A percentile compares a stretch with the other conserved stretches of the same genome.
Conservation (phyloP, 148 eudicot species). For the Hydrangea macrophylla region DNA sequence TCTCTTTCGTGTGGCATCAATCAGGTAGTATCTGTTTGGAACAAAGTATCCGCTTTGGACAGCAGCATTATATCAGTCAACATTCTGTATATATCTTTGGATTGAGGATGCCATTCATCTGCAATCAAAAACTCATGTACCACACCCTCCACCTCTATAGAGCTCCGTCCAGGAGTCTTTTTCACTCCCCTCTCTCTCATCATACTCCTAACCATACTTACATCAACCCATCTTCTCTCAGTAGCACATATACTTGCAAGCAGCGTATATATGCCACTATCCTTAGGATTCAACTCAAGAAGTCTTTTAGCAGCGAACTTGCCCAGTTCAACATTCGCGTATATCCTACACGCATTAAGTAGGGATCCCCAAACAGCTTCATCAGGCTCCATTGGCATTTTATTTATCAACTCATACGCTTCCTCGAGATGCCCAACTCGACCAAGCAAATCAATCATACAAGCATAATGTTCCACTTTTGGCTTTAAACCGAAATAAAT, state of each 20-base stretch:
- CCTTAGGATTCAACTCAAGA: slow-evolving; percentile 45
- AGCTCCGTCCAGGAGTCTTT: slow-evolving; percentile 72
- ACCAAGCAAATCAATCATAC: slow-evolving; percentile 64
- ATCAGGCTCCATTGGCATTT: slow-evolving; percentile 65
- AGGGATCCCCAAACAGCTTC: slow-evolving; percentile 70
- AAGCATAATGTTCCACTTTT: slow-evolving; percentile 55
- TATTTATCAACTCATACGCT: slow-evolving; percentile 42
- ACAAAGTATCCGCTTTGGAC: slow-evolving; percentile 25
- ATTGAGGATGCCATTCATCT: slow-evolving; percentile 58
- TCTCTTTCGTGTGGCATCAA: no score
- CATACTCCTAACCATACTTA: slow-evolving; percentile 48
- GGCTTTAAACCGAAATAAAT: slow-evolving; percentile 32
- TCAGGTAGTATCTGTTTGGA: not conserved
- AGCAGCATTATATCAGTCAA: slow-evolving; percentile 29
- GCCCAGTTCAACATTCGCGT: slow-evolving; percentile 54
- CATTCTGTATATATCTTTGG: slow-evolving; percentile 40
- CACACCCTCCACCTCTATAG: slow-evolving; percentile 59
- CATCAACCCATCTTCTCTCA: slow-evolving; percentile 57
- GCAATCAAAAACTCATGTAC: slow-evolving; percentile 59
- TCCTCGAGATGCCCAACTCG: slow-evolving; percentile 49
- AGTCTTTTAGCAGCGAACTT: slow-evolving; percentile 52
- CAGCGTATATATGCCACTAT: slow-evolving; percentile 64
- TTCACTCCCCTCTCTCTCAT: slow-evolving; percentile 65
- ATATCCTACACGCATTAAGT: slow-evolving; percentile 62
- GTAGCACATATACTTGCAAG: slow-evolving; percentile 56